Evolutionary conservation across 306 rosid species (phyloP).

Genomic region (Prunus campanulata): DNA sequence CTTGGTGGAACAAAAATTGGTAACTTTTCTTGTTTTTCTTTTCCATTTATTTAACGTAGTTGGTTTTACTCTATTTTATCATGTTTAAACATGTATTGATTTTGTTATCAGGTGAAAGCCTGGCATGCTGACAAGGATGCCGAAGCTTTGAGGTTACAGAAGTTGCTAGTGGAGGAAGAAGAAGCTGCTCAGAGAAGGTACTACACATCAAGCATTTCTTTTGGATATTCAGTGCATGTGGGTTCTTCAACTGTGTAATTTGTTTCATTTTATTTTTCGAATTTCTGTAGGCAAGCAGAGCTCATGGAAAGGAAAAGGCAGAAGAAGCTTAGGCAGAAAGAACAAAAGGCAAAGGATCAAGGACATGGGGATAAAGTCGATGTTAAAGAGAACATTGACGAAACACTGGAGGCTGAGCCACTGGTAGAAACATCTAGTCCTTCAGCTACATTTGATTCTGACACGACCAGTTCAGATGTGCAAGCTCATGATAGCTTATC

Average conservation of each 20-base stretch:
- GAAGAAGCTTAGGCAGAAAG: constrained; percentile 81
- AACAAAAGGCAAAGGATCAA: constrained; percentile 60
- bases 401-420: constrained; percentile 30
- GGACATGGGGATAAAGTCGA: constrained; percentile 40
- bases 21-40: constrained; percentile 27
- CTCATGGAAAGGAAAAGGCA: constrained; percentile 68
- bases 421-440: constrained; percentile 40
- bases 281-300: constrained; percentile 58
- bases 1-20: constrained; percentile 83
- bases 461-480: constrained; percentile 28
- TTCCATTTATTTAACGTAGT: not conserved
- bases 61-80: constrained; percentile 3
- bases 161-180: constrained; percentile 84
- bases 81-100: constrained; percentile 20
- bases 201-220: constrained; percentile 16
- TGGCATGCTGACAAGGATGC: constrained; percentile 86
- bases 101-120: constrained; percentile 54
- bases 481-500: constrained; percentile 33
- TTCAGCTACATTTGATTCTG: constrained; percentile 34
- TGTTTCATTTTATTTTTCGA: constrained; percentile 11
- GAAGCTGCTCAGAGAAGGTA: constrained; percentile 90
- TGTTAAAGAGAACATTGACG: constrained; percentile 29
- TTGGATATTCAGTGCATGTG: not conserved
- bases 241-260: not conserved
- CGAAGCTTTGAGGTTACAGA: constrained; percentile 78